A percentile compares a stretch with the other conserved stretches of the same genome.
These are phyloP conservation scores for Lasiosphaeria hispida DNA, from an alignment of 495 filamentous ascomycete genomes.

Conservation along the genomic window DNA sequence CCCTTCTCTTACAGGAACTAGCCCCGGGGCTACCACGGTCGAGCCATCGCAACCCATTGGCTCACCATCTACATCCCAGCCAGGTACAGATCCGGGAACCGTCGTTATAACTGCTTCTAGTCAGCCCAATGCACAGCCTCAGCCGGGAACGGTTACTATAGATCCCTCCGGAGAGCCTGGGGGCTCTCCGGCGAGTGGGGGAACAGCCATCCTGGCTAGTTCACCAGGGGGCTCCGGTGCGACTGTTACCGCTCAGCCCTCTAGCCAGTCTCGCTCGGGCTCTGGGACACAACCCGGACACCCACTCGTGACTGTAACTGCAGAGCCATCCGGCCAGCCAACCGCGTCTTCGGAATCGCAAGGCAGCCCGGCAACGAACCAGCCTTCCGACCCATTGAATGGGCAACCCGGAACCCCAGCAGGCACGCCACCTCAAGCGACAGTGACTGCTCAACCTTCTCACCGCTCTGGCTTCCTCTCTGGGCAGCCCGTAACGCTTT, in stretches of 20 bases:
- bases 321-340: not conserved
- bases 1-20: not conserved
- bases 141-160: not conserved
- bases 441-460: conserved; percentile 1
- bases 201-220: not conserved
- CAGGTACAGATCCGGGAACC: conserved; percentile 5
- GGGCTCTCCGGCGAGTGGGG: too few relatives aligned
- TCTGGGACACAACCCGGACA: not conserved
- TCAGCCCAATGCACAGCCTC: not conserved
- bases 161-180: not conserved
- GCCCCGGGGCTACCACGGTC: not conserved
- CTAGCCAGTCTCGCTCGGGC: not conserved
- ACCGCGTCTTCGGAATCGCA: not conserved
- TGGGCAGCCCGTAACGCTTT: not conserved
- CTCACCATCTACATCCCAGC: not conserved
- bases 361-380: not conserved
- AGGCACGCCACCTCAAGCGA: not conserved
- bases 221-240: not conserved
- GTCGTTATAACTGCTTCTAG: conserved; percentile 9
- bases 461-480: not conserved
- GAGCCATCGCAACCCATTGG: not conserved
- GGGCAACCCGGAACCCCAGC: not conserved
- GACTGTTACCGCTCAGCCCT: conserved; percentile 11
- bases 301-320: not conserved
- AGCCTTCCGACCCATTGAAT: not conserved